Base-by-base conservation (phyloP, 2,329 filamentous ascomycete species). In the Myriosclerotinia duriaeana region DNA sequence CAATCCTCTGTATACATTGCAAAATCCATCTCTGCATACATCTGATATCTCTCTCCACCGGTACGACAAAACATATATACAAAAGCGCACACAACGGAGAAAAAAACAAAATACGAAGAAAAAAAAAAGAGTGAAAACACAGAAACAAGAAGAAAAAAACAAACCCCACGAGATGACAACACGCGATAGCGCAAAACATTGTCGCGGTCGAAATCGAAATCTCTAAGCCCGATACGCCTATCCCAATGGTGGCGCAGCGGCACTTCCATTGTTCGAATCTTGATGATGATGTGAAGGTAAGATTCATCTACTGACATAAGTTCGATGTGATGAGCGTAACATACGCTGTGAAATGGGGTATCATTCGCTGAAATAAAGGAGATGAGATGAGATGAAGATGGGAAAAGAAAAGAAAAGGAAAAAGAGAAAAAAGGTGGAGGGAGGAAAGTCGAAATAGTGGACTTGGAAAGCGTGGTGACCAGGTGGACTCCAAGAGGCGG, bases 101-200 rank as follows among this genome's bases (percentile, higher is more conserved):
- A n/a, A n/a, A 26, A 26, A 26, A 26, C 26, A 26, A 26, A 26
- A 26, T 26, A 26, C 26, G 26, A 26, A 26, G 2, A 26, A 26
- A 26, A n/a, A n/a, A n/a, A n/a, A n/a, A n/a, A n/a, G n/a, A n/a
- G n/a, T n/a, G 2, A 26, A 26, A 26, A 26, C 44, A 52, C 7
- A 50, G 22, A 38, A 40, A 40, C 15, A 20, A 40, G 30, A 48
- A 48, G 11, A 5, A 38, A 20, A 26, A n/a, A 64, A 52, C 40
- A 71, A 71, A 69, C 73, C 73, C 73, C 74, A 75, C 71, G 73
- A 72, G 69, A 71, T 68, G 66, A 66, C 65, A 68, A 68, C 65
- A 64, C 63, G 73, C 78, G 78, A 84, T 84, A 84, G 83, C 82
- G 83, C 78, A 80, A 72, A 76, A 79, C 82, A 85, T 84, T 85